A percentile compares a stretch with the other conserved stretches of the same genome.
Evolutionary conservation across 352 stramenopile species (phyloP).

Genomic region (Phytopythium kandeliae): DNA sequence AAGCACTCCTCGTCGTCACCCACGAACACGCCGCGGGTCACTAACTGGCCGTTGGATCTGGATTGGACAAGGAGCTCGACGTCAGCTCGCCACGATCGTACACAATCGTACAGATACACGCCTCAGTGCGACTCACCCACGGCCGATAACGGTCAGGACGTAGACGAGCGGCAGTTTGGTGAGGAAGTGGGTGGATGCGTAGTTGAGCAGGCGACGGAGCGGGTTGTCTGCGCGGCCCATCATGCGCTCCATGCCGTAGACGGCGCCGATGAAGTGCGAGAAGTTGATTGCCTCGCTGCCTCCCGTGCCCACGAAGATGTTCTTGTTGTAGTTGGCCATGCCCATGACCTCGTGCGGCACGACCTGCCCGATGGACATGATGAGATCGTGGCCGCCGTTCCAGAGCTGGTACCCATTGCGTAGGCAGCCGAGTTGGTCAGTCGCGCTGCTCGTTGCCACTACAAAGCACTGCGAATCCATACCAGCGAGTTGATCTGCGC

Average conservation of each 20-base stretch:
- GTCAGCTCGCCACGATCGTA: too few relatives aligned
- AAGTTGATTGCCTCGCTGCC: slow-evolving; percentile 96
- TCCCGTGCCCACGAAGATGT: slow-evolving; percentile 95
- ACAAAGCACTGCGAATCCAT: not conserved
- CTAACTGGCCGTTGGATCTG: slow-evolving; percentile 50
- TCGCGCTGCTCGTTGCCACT: not conserved
- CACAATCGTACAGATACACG: too few relatives aligned
- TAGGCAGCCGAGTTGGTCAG: not conserved
- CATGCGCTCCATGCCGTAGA: slow-evolving; percentile 98
- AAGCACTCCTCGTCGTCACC: slow-evolving; percentile 96
- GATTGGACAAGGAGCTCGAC: too few relatives aligned
- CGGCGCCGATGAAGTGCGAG: slow-evolving; percentile 96
- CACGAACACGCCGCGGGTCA: slow-evolving; percentile 93
- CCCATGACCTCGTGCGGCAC: slow-evolving; percentile 97
- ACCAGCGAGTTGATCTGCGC: slow-evolving; percentile 96
- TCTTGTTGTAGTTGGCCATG: slow-evolving; percentile 99
- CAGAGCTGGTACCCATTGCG: slow-evolving; percentile 52
- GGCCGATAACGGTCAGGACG: slow-evolving; percentile 94
- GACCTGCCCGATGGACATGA: slow-evolving; percentile 96
- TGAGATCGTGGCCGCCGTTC: slow-evolving; percentile 89
- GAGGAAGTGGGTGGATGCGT: slow-evolving; percentile 92
- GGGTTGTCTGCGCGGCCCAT: slow-evolving; percentile 96
- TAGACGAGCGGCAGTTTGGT: slow-evolving; percentile 91
- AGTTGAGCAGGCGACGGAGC: slow-evolving; percentile 94
- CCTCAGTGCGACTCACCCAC: slow-evolving; percentile 20